Evolutionary conservation across 257 asterid genomes (phyloP).

Genomic region (Echites panduratus): DNA sequence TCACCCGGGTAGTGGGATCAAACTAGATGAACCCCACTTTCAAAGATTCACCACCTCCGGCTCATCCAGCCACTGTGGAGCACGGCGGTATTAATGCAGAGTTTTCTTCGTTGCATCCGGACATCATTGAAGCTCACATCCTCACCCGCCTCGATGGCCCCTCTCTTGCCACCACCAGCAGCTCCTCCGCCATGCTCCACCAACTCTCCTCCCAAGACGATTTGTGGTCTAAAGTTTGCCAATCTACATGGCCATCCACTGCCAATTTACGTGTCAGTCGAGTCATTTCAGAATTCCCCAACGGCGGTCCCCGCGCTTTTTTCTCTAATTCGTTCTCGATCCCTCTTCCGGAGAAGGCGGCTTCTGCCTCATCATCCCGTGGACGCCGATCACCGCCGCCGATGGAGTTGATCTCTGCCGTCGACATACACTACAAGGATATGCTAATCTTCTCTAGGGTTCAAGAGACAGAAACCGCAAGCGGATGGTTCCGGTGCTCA

Average conservation of each 20-base stretch:
- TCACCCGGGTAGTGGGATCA: not conserved
- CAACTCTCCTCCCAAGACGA: slow-evolving; percentile 41
- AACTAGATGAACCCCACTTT: slow-evolving; percentile 3
- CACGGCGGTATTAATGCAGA: slow-evolving; percentile 15
- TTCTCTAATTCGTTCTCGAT: slow-evolving; percentile 51
- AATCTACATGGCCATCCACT: slow-evolving; percentile 82
- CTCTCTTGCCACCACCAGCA: slow-evolving; percentile 47
- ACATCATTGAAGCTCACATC: slow-evolving; percentile 52
- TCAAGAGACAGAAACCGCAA: slow-evolving; percentile 53
- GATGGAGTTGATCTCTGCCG: slow-evolving; percentile 59
- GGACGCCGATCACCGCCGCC: slow-evolving; percentile 22
- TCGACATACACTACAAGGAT: slow-evolving; percentile 48
- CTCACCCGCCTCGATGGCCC: slow-evolving; percentile 65
- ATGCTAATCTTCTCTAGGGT: slow-evolving; percentile 36
- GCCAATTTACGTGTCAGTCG: slow-evolving; percentile 30
- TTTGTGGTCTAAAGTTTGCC: slow-evolving; percentile 59
- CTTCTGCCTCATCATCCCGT: not conserved
- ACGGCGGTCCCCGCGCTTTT: slow-evolving; percentile 63
- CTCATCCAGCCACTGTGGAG: slow-evolving; percentile 26
- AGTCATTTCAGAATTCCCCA: slow-evolving; percentile 47
- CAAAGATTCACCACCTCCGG: not conserved
- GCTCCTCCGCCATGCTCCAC: slow-evolving; percentile 58
- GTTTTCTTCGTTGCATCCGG: slow-evolving; percentile 46
- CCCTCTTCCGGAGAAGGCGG: slow-evolving; percentile 7
- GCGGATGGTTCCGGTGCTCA: slow-evolving; percentile 79